Evolutionary conservation across 306 rosid species (phyloP), one percentile per base, ranked within the genome.

Genomic region (Cucurbita maxima): DNA sequence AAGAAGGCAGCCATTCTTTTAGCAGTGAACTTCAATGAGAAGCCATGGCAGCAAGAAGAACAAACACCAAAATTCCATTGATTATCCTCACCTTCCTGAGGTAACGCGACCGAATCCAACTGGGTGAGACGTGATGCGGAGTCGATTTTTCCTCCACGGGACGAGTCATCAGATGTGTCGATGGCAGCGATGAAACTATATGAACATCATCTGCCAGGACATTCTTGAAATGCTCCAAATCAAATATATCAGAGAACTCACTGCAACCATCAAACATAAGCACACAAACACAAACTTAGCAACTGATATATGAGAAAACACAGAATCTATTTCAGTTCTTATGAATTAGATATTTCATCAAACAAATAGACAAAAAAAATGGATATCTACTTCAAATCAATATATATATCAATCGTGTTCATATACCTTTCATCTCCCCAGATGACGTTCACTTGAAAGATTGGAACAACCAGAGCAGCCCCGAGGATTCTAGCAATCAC

Each of bases 351-450:
- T 36, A 64, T 30, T 64, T 19, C 15, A 11, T 38, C 50, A 40
- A 62, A 14, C 50, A 63, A 40, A 63, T 50, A 50, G 34, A 10
- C 5, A 40, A 64, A 62, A 64, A 62, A 25, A 10, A 41, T 18
- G 34, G 36, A 63, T 40, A 40, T 63, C 52, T n/a, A 63, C 36
- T 30, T 59, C 5, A 12, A 58, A 58, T 34, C 43, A 34, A 30
- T 30, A 30, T 30, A 30, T 13, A 63, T 18, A 11, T 40, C 25
- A 5, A 41, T 8, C 52, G 16, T 20, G 74, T 69, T 48, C 9
- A 40, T 16, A 41, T 80, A 89, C 99, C 99, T 94, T 82, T 94
- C 99, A 84, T 94, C 99, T 51, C 92, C 99, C 99, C 99, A 94
- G 67, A 94, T 94, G 77, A 85, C 88, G 57, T 94, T 94, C 79